These are phyloP conservation scores for Ceratopteris richardii DNA, from an alignment of 75 land plant genomes.

Conservation along the genomic window DNA sequence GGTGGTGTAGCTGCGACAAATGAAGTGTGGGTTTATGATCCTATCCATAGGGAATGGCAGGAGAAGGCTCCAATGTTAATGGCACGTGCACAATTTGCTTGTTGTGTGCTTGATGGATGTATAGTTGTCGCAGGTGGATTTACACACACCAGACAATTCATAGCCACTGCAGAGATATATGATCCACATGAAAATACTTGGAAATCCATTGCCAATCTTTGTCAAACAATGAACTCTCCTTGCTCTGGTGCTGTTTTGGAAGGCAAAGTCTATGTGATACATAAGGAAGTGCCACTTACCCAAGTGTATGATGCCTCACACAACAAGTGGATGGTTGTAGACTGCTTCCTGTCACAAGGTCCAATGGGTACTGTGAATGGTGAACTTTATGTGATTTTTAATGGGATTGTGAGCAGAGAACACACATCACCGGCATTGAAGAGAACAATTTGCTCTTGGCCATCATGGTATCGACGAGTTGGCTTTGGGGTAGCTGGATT, in stretches of 20 bases:
- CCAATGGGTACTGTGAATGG: constrained; percentile 76
- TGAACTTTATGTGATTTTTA: constrained; percentile 56
- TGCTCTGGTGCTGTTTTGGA: constrained; percentile 67
- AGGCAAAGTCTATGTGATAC: constrained; percentile 71
- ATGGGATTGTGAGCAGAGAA: constrained; percentile 56
- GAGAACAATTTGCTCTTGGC: constrained; percentile 32
- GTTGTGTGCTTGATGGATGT: constrained; percentile 50
- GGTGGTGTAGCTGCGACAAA: constrained; percentile 67
- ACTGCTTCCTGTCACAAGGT: constrained; percentile 66
- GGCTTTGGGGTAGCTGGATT: constrained; percentile 73
- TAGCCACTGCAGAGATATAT: constrained; percentile 68
- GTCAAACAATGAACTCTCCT: constrained; percentile 58
- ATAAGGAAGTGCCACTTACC: constrained; percentile 56
- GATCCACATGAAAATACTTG: constrained; percentile 62
- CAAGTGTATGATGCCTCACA: constrained; percentile 49
- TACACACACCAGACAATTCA: constrained; percentile 49
- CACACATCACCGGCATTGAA: constrained; percentile 16
- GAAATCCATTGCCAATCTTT: constrained; percentile 67
- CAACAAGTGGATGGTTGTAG: constrained; percentile 54
- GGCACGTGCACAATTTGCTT: constrained; percentile 87
- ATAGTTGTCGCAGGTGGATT: constrained; percentile 93
- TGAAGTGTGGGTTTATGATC: constrained; percentile 92
- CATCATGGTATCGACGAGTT: constrained; percentile 44
- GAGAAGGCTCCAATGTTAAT: constrained; percentile 59
- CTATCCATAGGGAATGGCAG: constrained; percentile 45